Evolutionary conservation across 108 stramenopile genomes (phyloP), one percentile per base, ranked within the genome.

Genomic region (Cyclostephanos tholiformis): DNA sequence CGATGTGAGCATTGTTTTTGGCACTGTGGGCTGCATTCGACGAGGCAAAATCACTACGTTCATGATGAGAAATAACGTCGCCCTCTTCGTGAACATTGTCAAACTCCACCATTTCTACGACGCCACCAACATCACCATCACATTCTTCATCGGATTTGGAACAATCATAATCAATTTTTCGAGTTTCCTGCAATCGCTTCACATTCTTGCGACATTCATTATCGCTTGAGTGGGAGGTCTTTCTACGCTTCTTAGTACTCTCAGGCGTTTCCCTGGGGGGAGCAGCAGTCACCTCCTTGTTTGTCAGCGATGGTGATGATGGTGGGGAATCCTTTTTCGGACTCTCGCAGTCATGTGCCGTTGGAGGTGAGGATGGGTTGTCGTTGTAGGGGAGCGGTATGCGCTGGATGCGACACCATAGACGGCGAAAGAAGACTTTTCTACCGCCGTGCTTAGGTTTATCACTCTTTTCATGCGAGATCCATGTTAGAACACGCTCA

Each of bases 381-480:
- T 69, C 74, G n/a, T 36, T 26, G 51, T 63, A 88, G 83, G 56
- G 85, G 60, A 65, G 89, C 8, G 90, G 90, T 27, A 89, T 77
- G 17, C 83, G 75, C 66, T 95, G 94, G 58, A 95, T 92, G 44
- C 94, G 79, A 66, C 91, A 92, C 94, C 94, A 95, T 26, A 95
- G 65, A 20, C 94, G 88, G 62, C 89, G 90, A 75, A 95, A 95
- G 82, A 95, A 95, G 0, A 95, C 91, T 69, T 95, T 95, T 10
- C 94, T 80, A 14, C 94, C 94, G 41, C 94, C 94, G 61, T 95
- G 94, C 53, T 88, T 91, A 14, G 94, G 94, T 67, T 91, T 91
- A 65, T 91, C 90, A 16, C 86, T 84, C 69, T 90, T 87, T 0
- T 84, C 85, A 63, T 87, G 80, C 9, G 9, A 48, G n/a, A 36